A percentile compares a stretch with the other conserved stretches of the same genome.
phyloP scores from a whole-genome alignment of 129 eudicot species.

The Scalesia atractyloides region DNA sequence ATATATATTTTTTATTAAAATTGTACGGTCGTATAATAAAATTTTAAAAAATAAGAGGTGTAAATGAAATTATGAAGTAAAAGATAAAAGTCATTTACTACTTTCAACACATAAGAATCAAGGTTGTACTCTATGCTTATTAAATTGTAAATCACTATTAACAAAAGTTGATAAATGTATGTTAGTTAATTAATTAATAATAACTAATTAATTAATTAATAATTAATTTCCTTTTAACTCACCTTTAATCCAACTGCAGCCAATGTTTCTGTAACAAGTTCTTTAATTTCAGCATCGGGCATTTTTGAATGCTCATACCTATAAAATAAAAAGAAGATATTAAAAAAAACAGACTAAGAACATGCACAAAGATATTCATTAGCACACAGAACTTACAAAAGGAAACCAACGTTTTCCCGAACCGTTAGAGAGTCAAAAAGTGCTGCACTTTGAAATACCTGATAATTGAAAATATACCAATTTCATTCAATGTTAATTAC shows the following conservation, averaged over 20 bases:
- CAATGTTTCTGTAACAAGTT: constrained; percentile 82
- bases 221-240: background rate
- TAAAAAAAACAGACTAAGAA: background rate
- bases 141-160: too few relatives aligned
- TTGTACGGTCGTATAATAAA: too few relatives aligned
- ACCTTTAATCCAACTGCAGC: constrained; percentile 98
- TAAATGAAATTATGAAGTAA: too few relatives aligned
- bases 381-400: constrained; percentile 53
- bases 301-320: constrained; percentile 86
- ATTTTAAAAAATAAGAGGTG: too few relatives aligned
- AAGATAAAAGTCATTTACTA: too few relatives aligned
- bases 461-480: constrained; percentile 1
- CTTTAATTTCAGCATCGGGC: constrained; percentile 74
- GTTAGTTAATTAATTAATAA: too few relatives aligned
- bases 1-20: too few relatives aligned
- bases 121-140: too few relatives aligned
- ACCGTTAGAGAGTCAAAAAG: constrained; percentile 86
- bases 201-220: too few relatives aligned
- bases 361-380: constrained; percentile 7
- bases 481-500: background rate
- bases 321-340: constrained; percentile 3
- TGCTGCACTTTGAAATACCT: constrained; percentile 89
- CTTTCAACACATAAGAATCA: too few relatives aligned
- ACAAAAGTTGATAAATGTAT: too few relatives aligned
- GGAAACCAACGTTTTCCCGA: constrained; percentile 87